These are phyloP conservation scores for Penicillium sp. DNA, from an alignment of 2,329 filamentous ascomycete genomes.

Conservation along the genomic window DNA sequence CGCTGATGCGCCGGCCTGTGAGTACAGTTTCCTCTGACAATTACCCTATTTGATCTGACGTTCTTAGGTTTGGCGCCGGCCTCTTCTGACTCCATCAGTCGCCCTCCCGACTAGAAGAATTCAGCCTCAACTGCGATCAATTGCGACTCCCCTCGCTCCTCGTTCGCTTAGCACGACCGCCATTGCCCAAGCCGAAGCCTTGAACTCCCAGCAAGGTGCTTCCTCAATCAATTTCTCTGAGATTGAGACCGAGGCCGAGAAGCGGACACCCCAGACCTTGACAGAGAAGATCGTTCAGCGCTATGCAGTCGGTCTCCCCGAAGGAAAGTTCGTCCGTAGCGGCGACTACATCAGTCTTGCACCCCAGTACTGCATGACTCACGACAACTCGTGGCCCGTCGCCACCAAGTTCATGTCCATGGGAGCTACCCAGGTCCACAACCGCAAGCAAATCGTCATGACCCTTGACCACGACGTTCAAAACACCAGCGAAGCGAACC, in stretches of 20 bases:
- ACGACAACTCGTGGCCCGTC: conserved; percentile 80
- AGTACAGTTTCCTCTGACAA: background rate
- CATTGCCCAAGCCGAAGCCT: background rate
- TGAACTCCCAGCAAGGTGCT: background rate
- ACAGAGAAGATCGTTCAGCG: conserved; percentile 91
- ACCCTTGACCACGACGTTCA: conserved; percentile 88
- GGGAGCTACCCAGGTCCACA: conserved; percentile 71
- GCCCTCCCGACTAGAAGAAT: background rate
- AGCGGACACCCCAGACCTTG: conserved; percentile 66
- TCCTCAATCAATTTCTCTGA: background rate
- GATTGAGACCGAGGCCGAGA: background rate
- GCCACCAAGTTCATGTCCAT: conserved; percentile 80
- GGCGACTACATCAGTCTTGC: conserved; percentile 83
- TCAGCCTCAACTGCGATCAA: background rate
- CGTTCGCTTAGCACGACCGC: background rate
- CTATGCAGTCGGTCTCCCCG: conserved; percentile 72
- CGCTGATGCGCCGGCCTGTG: background rate
- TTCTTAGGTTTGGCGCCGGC: background rate
- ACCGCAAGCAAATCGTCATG: conserved; percentile 75
- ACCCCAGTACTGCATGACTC: conserved; percentile 77
- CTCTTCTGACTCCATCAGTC: background rate
- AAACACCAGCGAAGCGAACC: conserved; percentile 73
- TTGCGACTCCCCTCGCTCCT: background rate
- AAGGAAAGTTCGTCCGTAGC: conserved; percentile 71
- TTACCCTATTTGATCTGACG: background rate